These are phyloP conservation scores for Colletotrichum falcatum DNA, from an alignment of 2,329 filamentous ascomycete genomes.

Conservation along the genomic window DNA sequence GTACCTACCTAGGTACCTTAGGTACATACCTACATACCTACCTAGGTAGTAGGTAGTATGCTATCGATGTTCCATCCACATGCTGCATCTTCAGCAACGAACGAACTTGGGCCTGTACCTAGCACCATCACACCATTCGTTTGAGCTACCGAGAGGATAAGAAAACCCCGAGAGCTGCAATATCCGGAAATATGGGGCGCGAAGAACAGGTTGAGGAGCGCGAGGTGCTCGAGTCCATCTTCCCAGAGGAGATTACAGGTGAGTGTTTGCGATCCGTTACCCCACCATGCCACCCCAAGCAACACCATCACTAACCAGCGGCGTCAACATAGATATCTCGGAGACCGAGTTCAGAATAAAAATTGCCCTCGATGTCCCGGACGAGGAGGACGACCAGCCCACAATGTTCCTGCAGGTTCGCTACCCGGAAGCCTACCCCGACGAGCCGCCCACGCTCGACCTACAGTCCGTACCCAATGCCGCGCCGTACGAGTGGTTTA, in stretches of 20 bases:
- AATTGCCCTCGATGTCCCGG: slow-evolving; percentile 82
- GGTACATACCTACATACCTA: too few relatives aligned
- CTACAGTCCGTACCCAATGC: slow-evolving; percentile 79
- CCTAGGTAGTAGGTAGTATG: too few relatives aligned
- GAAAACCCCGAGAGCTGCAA: neutral
- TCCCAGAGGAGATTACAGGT: slow-evolving; percentile 97
- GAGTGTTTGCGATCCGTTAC: slow-evolving; percentile 41
- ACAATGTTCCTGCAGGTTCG: slow-evolving; percentile 85
- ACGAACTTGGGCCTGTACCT: neutral
- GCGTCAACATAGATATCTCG: slow-evolving; percentile 77
- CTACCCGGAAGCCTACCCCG: slow-evolving; percentile 92
- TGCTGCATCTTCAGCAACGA: slow-evolving; percentile 1
- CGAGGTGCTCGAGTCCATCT: slow-evolving; percentile 98
- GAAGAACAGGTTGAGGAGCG: slow-evolving; percentile 97
- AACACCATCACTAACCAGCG: slow-evolving; percentile 17
- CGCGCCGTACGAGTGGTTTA: slow-evolving; percentile 78
- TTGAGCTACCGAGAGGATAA: neutral
- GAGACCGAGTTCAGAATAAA: slow-evolving; percentile 90
- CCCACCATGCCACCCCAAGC: slow-evolving; percentile 23
- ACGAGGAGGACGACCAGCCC: slow-evolving; percentile 73
- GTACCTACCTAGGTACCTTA: too few relatives aligned
- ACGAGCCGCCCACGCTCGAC: slow-evolving; percentile 86
- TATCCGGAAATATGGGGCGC: slow-evolving; percentile 65
- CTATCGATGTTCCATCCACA: neutral
- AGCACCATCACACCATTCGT: neutral